Evolutionary conservation across 2,329 filamentous ascomycete species (phyloP).

Genomic region (Penicillium griseofulvum): DNA sequence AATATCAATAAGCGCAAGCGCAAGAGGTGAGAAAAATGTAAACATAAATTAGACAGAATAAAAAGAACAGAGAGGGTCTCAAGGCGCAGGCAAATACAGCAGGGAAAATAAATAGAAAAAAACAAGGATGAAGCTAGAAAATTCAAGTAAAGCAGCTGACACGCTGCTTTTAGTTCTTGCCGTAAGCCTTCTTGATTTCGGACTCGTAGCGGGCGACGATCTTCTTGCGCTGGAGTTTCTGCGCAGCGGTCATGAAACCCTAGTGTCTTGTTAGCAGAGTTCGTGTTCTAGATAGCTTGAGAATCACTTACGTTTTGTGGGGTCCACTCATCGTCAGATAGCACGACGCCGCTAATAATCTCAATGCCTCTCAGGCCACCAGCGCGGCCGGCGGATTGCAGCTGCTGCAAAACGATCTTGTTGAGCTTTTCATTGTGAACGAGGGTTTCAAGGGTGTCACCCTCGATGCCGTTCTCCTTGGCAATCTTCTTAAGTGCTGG

Average conservation of each 20-base stretch:
- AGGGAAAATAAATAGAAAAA: neutral
- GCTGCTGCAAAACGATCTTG: conserved; percentile 39
- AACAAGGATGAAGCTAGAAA: neutral
- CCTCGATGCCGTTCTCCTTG: conserved; percentile 58
- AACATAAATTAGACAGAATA: conserved; percentile 8
- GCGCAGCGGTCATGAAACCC: conserved; percentile 66
- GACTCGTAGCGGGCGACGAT: conserved; percentile 62
- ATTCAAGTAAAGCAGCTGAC: conserved; percentile 7
- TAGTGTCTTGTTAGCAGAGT: conserved; percentile 37
- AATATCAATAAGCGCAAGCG: conserved; percentile 17
- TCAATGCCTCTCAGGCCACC: conserved; percentile 42
- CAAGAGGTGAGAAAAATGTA: conserved; percentile 3
- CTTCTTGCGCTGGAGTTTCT: conserved; percentile 69
- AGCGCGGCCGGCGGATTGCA: conserved; percentile 38
- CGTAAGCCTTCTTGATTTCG: conserved; percentile 62
- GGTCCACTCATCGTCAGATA: conserved; percentile 48
- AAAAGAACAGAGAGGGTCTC: conserved; percentile 19
- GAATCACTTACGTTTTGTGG: conserved; percentile 39
- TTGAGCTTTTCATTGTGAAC: conserved; percentile 52
- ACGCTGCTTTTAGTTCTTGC: conserved; percentile 36
- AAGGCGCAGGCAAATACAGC: conserved; percentile 1
- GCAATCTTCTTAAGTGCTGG: conserved; percentile 57
- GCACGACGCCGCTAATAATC: conserved; percentile 45
- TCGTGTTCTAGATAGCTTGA: neutral
- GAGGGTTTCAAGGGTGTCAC: conserved; percentile 65